Base-by-base conservation (phyloP, 345 rosid species). In the Citrus australasica region DNA sequence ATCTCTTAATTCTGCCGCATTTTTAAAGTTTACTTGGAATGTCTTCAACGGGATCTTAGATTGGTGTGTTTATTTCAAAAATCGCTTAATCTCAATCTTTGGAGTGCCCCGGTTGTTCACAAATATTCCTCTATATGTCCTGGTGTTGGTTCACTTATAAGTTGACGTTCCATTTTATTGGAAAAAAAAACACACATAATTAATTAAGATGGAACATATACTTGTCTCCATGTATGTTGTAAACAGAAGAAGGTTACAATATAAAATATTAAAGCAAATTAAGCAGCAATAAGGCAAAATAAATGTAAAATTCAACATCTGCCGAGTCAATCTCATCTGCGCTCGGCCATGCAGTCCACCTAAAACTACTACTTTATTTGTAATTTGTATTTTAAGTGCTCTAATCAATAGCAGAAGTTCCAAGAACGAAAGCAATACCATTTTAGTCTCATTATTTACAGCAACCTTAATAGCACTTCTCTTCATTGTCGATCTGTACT, bases 381-480 rank as follows among this genome's bases (percentile, higher is more conserved):
- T 70, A 51, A 46, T 80, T 51, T 74, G 32, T 79, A 72, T 59
- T 59, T 76, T 67, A 4, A 53, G 22, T 53, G 4, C 58, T 66
- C 79, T 80, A 78, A 46, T 16, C 7, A 6, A 81, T 77, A 81
- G 53, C 67, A 32, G 37, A 78, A 72, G 74, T 78, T 37, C 81
- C 77, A 76, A 79, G 63, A 58, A 25, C 81, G 81, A 83, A 79
- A 77, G 75, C 85, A 85, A 82, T 78, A 86, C 87, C 85, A 81
- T 71, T 72, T 75, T 79, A 86, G 83, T 87, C 88, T 87, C 42
- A 85, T 88, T 83, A 92, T 93, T 88, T 90, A 90, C 95, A 88
- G 81, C 66, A 87, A 76, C 83, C 82, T 82, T 72, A 53, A 40
- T 24, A 77, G 75, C 71, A 68, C 78, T 74, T 83, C 14, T 76